Conservation (phyloP, 2,329 filamentous ascomycete species). For the Helminthosporium solani region DNA sequence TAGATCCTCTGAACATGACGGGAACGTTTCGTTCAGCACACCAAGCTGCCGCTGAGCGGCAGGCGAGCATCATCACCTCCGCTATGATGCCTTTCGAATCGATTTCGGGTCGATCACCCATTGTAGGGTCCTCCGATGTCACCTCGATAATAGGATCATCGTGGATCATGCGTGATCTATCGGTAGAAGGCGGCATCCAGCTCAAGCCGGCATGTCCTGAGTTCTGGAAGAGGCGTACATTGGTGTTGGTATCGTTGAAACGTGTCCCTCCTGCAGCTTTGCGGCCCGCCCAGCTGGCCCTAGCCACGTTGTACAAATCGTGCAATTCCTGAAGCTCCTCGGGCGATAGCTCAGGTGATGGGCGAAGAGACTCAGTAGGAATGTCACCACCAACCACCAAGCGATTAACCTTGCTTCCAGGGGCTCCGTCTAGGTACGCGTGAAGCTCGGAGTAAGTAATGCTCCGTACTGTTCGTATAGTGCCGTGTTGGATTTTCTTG, state of each 20-base stretch:
- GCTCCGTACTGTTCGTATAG: conserved; percentile 55
- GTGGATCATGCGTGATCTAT: conserved; percentile 39
- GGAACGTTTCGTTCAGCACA: conserved; percentile 55
- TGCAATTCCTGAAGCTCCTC: conserved; percentile 36
- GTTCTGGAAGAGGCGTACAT: conserved; percentile 41
- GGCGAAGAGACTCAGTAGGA: conserved; percentile 3
- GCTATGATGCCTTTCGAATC: conserved; percentile 33
- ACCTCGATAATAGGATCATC: conserved; percentile 50
- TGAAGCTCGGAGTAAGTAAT: conserved; percentile 50
- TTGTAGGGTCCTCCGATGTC: conserved; percentile 7
- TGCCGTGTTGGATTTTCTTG: conserved; percentile 55
- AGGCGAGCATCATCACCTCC: conserved; percentile 57
- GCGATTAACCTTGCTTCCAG: conserved; percentile 14
- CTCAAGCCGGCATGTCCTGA: conserved; percentile 33
- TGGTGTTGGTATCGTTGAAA: conserved; percentile 28
- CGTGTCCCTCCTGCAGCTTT: conserved; percentile 42
- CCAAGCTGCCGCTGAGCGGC: conserved; percentile 54
- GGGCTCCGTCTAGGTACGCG: conserved; percentile 35
- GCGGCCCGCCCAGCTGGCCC: conserved; percentile 34
- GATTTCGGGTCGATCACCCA: conserved; percentile 15
- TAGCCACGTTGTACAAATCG: conserved; percentile 39
- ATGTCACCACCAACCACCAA: conserved; percentile 30
- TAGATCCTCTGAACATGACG: conserved; percentile 50
- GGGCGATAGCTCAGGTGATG: conserved; percentile 17
- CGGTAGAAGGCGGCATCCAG: conserved; percentile 45